phyloP scores from a whole-genome alignment of 257 asterid genomes.

The Capsicum rhomboideum region DNA sequence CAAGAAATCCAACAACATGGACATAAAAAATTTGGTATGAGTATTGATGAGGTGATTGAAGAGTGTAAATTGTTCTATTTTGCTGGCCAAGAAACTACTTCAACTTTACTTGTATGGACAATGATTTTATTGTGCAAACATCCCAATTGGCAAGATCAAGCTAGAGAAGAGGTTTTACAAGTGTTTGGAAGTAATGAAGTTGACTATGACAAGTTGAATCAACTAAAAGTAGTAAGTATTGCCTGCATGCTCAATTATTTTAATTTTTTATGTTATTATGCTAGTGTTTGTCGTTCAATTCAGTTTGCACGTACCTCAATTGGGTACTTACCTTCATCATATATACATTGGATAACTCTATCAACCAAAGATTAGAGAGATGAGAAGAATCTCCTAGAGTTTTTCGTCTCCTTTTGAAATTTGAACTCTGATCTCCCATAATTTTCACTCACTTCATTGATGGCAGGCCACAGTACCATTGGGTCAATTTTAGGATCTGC shows the following conservation, averaged over 20 bases:
- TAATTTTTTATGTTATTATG: no score
- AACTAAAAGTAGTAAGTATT: conserved; percentile 12
- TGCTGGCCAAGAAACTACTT: conserved; percentile 20
- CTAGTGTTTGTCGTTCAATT: background rate
- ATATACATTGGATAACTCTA: no score
- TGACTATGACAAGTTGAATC: conserved; percentile 13
- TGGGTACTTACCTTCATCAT: background rate
- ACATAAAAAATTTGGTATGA: conserved; percentile 9
- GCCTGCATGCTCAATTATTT: no score
- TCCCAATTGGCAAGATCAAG: conserved; percentile 16
- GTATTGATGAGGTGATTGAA: conserved; percentile 14
- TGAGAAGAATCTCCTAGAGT: background rate
- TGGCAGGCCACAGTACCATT: background rate
- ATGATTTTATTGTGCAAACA: conserved; percentile 12
- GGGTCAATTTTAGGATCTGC: background rate
- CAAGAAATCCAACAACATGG: conserved; percentile 3
- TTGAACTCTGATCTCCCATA: background rate
- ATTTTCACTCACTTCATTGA: background rate
- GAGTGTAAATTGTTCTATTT: conserved; percentile 24
- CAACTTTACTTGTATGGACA: conserved; percentile 17
- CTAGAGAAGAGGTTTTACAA: conserved; percentile 19
- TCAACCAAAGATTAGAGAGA: background rate
- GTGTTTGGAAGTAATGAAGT: conserved; percentile 4
- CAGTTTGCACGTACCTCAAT: no score
- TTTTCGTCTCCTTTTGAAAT: background rate